phyloP scores from a whole-genome alignment of 2,329 filamentous ascomycete species.

The Xylogone sp. region DNA sequence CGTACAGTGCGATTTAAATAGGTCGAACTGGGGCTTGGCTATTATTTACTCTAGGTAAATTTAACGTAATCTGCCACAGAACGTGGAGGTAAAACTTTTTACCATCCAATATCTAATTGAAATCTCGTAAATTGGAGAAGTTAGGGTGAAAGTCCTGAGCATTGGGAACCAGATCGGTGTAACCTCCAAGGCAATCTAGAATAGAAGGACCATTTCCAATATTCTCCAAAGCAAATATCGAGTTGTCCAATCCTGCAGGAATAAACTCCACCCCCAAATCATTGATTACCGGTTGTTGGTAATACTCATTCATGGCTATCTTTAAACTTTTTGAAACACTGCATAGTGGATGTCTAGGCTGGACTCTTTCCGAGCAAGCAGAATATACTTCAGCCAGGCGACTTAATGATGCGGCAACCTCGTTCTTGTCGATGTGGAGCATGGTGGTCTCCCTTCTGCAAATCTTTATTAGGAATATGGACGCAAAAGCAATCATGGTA shows the following conservation, averaged over 20 bases:
- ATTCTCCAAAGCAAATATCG: neutral
- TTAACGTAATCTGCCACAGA: too few relatives aligned
- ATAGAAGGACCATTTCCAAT: neutral
- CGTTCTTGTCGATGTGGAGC: neutral
- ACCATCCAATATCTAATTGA: neutral
- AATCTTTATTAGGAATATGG: neutral
- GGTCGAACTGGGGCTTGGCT: too few relatives aligned
- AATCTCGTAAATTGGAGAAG: neutral
- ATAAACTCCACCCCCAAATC: neutral
- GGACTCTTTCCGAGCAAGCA: neutral
- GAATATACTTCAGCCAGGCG: neutral
- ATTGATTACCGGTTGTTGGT: neutral
- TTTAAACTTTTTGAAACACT: neutral
- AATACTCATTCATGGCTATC: neutral
- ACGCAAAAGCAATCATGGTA: slow-evolving; percentile 3
- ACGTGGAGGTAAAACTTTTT: too few relatives aligned
- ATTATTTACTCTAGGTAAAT: too few relatives aligned
- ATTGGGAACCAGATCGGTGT: neutral
- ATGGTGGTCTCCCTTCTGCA: neutral
- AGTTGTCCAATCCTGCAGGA: neutral
- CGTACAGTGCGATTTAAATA: too few relatives aligned
- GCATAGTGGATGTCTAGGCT: neutral
- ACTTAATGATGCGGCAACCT: neutral
- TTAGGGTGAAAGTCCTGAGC: neutral
- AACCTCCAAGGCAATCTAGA: neutral